A percentile compares a stretch with the other conserved stretches of the same genome.
phyloP scores from a whole-genome alignment of 768 basidiomycete species.

The Boletus sp. region DNA sequence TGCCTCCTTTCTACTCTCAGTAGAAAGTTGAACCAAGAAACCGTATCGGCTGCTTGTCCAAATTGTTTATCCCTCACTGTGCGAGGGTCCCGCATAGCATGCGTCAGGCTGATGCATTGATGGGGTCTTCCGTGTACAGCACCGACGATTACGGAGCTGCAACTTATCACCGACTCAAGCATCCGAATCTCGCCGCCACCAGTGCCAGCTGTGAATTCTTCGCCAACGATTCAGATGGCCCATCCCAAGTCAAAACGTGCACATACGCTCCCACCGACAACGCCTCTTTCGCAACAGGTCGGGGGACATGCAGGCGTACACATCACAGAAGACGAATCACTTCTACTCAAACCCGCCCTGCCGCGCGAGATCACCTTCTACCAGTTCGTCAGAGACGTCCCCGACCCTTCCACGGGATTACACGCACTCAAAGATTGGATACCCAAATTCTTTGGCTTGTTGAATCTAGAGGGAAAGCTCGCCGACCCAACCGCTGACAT shows the following conservation, averaged over 20 bases:
- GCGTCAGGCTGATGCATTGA: too few relatives aligned
- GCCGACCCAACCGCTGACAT: slow-evolving; percentile 11
- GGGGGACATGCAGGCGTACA: slow-evolving; percentile 80
- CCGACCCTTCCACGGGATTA: slow-evolving; percentile 23
- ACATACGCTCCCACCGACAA: slow-evolving; percentile 21
- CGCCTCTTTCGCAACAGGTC: slow-evolving; percentile 60
- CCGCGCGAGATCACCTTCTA: slow-evolving; percentile 73
- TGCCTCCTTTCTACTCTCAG: too few relatives aligned
- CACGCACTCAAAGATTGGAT: slow-evolving; percentile 52
- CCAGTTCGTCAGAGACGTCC: slow-evolving; percentile 40
- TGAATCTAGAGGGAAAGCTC: slow-evolving; percentile 61
- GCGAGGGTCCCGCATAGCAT: too few relatives aligned
- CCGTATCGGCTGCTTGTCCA: too few relatives aligned
- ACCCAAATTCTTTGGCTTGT: slow-evolving; percentile 77
- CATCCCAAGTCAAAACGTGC: slow-evolving; percentile 8
- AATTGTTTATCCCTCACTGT: too few relatives aligned
- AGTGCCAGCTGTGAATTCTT: not conserved
- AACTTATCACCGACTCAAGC: not conserved
- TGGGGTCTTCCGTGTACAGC: too few relatives aligned
- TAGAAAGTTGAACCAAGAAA: too few relatives aligned
- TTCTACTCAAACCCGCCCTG: slow-evolving; percentile 79
- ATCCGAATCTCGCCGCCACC: not conserved
- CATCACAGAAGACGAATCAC: slow-evolving; percentile 65
- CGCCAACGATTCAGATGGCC: not conserved
- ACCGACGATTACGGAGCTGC: not conserved